These are phyloP conservation scores for Boeremia exigua DNA, from an alignment of 2,329 filamentous ascomycete genomes.

Conservation along the genomic window DNA sequence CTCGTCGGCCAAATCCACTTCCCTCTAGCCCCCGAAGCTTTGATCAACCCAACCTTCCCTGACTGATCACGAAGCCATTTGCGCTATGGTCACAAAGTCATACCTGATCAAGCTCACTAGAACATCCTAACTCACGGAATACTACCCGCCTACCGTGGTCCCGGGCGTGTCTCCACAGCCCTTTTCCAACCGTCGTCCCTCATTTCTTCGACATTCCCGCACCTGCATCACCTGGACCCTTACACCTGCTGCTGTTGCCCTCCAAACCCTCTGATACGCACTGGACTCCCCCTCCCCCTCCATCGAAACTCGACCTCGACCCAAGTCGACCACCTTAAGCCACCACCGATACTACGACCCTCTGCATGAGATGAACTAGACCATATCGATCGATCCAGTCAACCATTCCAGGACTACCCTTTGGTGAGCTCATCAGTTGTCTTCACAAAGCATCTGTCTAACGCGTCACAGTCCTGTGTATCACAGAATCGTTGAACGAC, in stretches of 20 bases:
- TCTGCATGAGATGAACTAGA: constrained; percentile 46
- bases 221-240: constrained; percentile 51
- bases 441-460: constrained; percentile 14
- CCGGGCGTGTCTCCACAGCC: constrained; percentile 50
- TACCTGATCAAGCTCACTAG: constrained; percentile 49
- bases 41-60: constrained; percentile 44
- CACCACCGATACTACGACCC: neutral
- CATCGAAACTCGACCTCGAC: constrained; percentile 29
- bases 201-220: constrained; percentile 49
- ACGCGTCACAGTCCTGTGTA: constrained; percentile 23
- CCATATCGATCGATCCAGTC: constrained; percentile 7
- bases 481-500: constrained; percentile 21
- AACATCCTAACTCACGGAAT: constrained; percentile 48
- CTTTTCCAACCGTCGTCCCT: constrained; percentile 50
- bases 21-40: constrained; percentile 44
- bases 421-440: constrained; percentile 24
- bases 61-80: constrained; percentile 45
- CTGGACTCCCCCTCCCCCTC: constrained; percentile 38
- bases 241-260: constrained; percentile 45
- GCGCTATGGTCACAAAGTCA: constrained; percentile 49
- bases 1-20: constrained; percentile 40
- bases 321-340: constrained; percentile 1
- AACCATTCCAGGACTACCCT: constrained; percentile 24
- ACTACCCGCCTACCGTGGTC: constrained; percentile 51
- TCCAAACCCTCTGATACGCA: constrained; percentile 46